phyloP scores from a whole-genome alignment of 2,329 filamentous ascomycete species.

The Celoporthe dispersa region DNA sequence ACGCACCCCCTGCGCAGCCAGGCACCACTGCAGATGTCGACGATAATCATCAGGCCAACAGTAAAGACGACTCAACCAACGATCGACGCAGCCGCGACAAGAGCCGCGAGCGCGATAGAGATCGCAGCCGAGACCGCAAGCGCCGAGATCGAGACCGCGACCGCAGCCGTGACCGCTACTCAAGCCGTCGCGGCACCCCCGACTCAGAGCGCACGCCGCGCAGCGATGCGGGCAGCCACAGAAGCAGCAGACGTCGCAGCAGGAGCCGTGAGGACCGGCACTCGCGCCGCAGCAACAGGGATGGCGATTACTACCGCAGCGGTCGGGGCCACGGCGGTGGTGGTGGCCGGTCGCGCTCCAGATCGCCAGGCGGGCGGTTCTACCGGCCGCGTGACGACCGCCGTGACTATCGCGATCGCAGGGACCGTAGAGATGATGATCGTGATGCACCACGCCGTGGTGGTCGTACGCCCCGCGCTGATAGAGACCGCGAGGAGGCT shows the following conservation, averaged over 20 bases:
- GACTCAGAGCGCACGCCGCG: constrained; percentile 69
- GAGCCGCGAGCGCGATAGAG: constrained; percentile 47
- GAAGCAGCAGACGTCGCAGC: constrained; percentile 82
- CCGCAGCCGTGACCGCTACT: constrained; percentile 52
- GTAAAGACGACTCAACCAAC: constrained; percentile 53
- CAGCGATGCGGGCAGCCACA: constrained; percentile 79
- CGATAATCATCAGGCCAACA: constrained; percentile 61
- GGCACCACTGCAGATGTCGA: constrained; percentile 54
- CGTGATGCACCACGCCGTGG: constrained; percentile 51
- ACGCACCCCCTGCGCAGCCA: constrained; percentile 25
- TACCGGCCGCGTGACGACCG: constrained; percentile 56
- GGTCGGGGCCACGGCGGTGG: constrained; percentile 50
- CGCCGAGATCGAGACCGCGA: constrained; percentile 53
- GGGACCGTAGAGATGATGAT: constrained; percentile 49
- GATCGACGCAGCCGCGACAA: constrained; percentile 36
- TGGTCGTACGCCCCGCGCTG: constrained; percentile 45
- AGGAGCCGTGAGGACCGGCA: constrained; percentile 76
- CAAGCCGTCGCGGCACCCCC: constrained; percentile 58
- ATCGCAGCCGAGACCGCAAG: constrained; percentile 59
- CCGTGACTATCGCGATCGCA: constrained; percentile 51
- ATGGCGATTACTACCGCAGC: constrained; percentile 75
- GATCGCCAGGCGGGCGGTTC: constrained; percentile 65
- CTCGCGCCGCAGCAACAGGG: constrained; percentile 69
- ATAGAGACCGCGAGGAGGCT: constrained; percentile 61
- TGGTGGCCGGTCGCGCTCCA: constrained; percentile 70